Percentiles rank a stretch among this genome's conserved stretches.
These are phyloP conservation scores for Prunus davidiana DNA, from an alignment of 306 rosid species.

Conservation along the genomic window DNA sequence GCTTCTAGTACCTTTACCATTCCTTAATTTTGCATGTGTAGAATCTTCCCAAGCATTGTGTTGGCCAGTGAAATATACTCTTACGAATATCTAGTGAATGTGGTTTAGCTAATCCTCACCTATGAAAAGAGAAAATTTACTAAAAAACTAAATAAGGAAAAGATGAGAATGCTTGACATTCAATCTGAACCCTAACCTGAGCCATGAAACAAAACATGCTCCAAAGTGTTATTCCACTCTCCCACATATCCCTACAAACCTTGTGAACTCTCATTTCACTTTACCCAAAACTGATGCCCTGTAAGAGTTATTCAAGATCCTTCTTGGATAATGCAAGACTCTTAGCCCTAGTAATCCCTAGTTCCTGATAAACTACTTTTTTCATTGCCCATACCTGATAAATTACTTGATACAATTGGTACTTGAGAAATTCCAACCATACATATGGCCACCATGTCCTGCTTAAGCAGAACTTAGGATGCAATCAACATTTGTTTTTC, in stretches of 20 bases:
- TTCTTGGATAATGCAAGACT: constrained; percentile 2
- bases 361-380: background rate
- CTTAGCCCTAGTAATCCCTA: background rate
- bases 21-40: background rate
- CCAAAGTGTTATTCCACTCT: background rate
- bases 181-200: background rate
- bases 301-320: background rate
- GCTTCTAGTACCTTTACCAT: background rate
- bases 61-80: background rate
- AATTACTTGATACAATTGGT: background rate
- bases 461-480: background rate
- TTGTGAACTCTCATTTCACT: background rate
- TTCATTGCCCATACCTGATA: background rate
- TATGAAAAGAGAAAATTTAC: background rate
- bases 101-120: background rate
- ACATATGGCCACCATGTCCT: background rate
- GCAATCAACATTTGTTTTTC: background rate
- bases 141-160: background rate
- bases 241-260: background rate
- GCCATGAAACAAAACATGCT: background rate
- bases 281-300: background rate
- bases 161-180: background rate
- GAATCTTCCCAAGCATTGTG: background rate
- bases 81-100: background rate
- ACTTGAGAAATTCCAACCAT: background rate